Base-by-base conservation (phyloP, 495 filamentous ascomycete species). In the Neurospora sp. region DNA sequence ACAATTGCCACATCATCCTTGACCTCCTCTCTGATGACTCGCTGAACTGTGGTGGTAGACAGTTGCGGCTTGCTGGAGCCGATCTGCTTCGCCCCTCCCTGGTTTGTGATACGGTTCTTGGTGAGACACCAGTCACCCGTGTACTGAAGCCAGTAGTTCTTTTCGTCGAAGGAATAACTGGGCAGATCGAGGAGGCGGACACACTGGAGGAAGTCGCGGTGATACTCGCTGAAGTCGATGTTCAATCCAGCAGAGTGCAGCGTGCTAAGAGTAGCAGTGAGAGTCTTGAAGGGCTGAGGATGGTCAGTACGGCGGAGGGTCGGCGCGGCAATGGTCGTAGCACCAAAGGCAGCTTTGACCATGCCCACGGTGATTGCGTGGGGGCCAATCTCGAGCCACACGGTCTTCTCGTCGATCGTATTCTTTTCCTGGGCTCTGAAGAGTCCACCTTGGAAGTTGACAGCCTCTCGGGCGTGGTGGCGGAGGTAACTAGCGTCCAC, bases 101-200 rank as follows among this genome's bases (percentile, higher is more conserved):
- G 84, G 72, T 86, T 85, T 12, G 88, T 87, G 9, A 88, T 86
- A 39, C 87, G 87, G 80, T 92, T 91, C 80, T 93, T 93, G 75
- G 89, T 90, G 39, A 94, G 75, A 88, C 69, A 89, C 85, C 82
- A 88, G 83, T 83, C 92, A 72, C 91, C 89, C 16, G 84, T 85
- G 79, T 94, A 94, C 14, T 90, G 85, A 27, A 94, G 87, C 93
- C 93, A 96, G 80, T 94, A 93, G 75, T 91, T 90, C 84, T 94
- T 94, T 40, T 89, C 81, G 72, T 96, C 91, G 82, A 90, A 97
- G 11, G 87, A 88, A 77, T 97, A 97, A 4, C 87, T 81, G 20
- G 93, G 93, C 4, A 96, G 86, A 18, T 87, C 81, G 2, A 96
- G 81, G 14, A 94, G 85, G 40, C 87, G 84, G 46, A 89, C 88